These are phyloP conservation scores for Mrakiaceae sp. DNA, from an alignment of 1,284 basidiomycete species.

Conservation along the genomic window DNA sequence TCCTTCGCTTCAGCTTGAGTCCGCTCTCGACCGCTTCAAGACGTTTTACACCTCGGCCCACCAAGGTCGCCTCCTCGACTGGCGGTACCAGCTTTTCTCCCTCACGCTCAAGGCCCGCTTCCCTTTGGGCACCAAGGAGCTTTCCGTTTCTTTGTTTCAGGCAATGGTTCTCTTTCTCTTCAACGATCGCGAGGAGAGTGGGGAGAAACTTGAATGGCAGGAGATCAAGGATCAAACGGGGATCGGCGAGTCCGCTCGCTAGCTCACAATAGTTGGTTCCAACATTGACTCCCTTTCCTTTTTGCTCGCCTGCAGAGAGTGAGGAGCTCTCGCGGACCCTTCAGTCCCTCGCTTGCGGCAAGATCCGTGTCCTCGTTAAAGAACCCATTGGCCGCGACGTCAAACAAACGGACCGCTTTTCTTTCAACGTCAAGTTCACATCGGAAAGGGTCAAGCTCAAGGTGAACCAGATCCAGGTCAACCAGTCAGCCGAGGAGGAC, in stretches of 20 bases:
- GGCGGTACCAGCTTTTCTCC: slow-evolving; percentile 72
- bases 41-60: slow-evolving; percentile 47
- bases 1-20: slow-evolving; percentile 50
- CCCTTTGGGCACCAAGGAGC: slow-evolving; percentile 62
- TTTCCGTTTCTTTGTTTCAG: slow-evolving; percentile 85
- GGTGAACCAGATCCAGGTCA: slow-evolving; percentile 93
- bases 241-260: slow-evolving; percentile 50
- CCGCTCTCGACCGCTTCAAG: slow-evolving; percentile 50
- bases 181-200: slow-evolving; percentile 48
- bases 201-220: slow-evolving; percentile 43
- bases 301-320: slow-evolving; percentile 43
- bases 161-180: slow-evolving; percentile 81
- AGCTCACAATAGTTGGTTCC: neutral
- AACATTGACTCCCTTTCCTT: neutral
- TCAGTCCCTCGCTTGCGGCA: slow-evolving; percentile 83
- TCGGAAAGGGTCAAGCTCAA: slow-evolving; percentile 70
- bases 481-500: slow-evolving; percentile 79
- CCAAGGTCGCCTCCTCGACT: slow-evolving; percentile 50
- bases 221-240: slow-evolving; percentile 59
- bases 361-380: slow-evolving; percentile 79
- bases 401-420: slow-evolving; percentile 55
- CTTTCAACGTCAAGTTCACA: slow-evolving; percentile 71
- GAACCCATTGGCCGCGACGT: slow-evolving; percentile 70
- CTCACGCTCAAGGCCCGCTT: slow-evolving; percentile 62
- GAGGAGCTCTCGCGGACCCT: slow-evolving; percentile 68